phyloP scores from a whole-genome alignment of 1,139 yeast species.

The Blastobotrys capitulatus region DNA sequence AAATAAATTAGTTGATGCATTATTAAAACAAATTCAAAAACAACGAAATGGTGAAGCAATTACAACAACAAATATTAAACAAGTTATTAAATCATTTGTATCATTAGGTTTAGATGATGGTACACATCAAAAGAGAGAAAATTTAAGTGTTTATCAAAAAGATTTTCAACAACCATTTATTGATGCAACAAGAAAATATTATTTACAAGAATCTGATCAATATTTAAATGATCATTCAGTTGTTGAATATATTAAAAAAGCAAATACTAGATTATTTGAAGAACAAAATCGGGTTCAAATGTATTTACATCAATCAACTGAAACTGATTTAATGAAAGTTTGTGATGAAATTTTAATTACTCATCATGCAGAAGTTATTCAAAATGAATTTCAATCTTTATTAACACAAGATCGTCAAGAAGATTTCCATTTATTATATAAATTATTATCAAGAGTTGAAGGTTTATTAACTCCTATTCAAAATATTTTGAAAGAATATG shows the following conservation, averaged over 20 bases:
- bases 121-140: constrained; percentile 71
- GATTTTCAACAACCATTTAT: constrained; percentile 75
- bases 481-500: constrained; percentile 63
- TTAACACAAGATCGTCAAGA: constrained; percentile 71
- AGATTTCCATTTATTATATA: constrained; percentile 76
- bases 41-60: constrained; percentile 80
- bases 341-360: constrained; percentile 73
- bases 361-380: constrained; percentile 71
- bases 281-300: constrained; percentile 74
- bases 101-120: constrained; percentile 41
- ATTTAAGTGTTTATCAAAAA: constrained; percentile 72
- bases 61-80: constrained; percentile 59
- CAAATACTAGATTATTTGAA: constrained; percentile 74
- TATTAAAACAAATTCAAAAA: constrained; percentile 65
- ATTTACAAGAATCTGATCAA: constrained; percentile 59
- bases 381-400: constrained; percentile 66
- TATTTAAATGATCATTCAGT: constrained; percentile 72
- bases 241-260: constrained; percentile 85
- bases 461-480: constrained; percentile 75
- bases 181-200: constrained; percentile 67
- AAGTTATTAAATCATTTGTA: constrained; percentile 78
- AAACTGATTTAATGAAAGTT: constrained; percentile 66
- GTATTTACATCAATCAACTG: constrained; percentile 83
- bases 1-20: constrained; percentile 57
- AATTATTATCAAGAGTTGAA: constrained; percentile 61